Evolutionary conservation across 805 yeast species (phyloP).

Genomic region (Wickerhamiella spandovensis): DNA sequence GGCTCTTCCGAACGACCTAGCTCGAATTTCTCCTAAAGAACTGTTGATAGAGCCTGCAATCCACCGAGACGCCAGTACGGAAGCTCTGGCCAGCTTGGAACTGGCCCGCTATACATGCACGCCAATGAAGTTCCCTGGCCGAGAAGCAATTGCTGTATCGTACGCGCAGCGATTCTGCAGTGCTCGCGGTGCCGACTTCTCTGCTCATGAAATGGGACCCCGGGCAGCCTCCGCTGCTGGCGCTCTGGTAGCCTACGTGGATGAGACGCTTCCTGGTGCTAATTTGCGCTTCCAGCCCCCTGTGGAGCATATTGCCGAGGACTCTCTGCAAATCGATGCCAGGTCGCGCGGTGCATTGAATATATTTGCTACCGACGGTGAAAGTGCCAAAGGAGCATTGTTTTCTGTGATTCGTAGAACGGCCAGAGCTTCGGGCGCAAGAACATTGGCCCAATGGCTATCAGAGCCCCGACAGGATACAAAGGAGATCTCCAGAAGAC

Average conservation of each 20-base stretch:
- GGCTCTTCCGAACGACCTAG: conserved; percentile 54
- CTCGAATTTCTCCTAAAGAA: conserved; percentile 73
- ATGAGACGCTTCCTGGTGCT: conserved; percentile 59
- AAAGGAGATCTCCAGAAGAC: conserved; percentile 43
- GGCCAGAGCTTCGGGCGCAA: conserved; percentile 65
- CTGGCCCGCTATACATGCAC: conserved; percentile 48
- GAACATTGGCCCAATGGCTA: conserved; percentile 71
- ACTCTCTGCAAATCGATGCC: conserved; percentile 65
- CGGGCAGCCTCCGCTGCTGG: conserved; percentile 47
- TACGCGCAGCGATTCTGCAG: conserved; percentile 30
- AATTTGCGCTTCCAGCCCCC: conserved; percentile 58
- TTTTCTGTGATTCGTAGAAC: conserved; percentile 61
- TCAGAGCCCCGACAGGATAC: conserved; percentile 60
- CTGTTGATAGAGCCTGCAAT: conserved; percentile 34
- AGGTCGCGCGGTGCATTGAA: conserved; percentile 35
- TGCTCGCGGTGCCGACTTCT: conserved; percentile 8
- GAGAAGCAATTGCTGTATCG: conserved; percentile 25
- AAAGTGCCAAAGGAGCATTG: conserved; percentile 41
- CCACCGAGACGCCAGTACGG: conserved; percentile 25
- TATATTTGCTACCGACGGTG: conserved; percentile 41
- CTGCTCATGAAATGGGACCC: conserved; percentile 13
- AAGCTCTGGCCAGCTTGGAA: conserved; percentile 48
- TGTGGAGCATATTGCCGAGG: conserved; percentile 35
- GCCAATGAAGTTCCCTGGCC: conserved; percentile 33
- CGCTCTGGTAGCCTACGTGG: conserved; percentile 52